Base-by-base conservation (phyloP, 306 rosid species). In the Lupinus albus region DNA sequence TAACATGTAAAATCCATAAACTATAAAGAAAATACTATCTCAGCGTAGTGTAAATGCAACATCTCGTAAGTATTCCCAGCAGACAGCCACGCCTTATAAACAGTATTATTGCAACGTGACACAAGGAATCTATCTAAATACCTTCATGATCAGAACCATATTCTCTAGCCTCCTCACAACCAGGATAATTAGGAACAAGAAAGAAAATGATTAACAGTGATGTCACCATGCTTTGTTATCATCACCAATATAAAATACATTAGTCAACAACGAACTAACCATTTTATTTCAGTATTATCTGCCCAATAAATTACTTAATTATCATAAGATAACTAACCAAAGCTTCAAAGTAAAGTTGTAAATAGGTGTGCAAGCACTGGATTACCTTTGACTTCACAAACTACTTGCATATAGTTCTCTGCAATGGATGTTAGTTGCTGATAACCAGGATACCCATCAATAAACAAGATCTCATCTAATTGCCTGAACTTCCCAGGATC, bases 401-500 rank as follows among this genome's bases (percentile, higher is more conserved):
- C 94, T 67, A 90, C 64, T 88, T 80, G 97, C 97, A 93, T 86
- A 56, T 80, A 82, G 67, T 78, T 81, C 82, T 90, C 96, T 1
- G 82, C 91, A 18, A 81, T 46, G 55, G 90, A 81, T 68, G 81
- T 25, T 49, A 93, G 76, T 17, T 82, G 91, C 68, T 80, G 91
- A 83, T 93, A 93, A 46, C 78, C 96, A n/a, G 97, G 97, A 79
- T 80, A 93, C 6, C 91, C 88, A 61, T 82, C 86, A 74, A 93
- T 59, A 54, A 82, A 86, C 78, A 86, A 71, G 8, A 93, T 88
- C 77, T 89, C 97, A 74, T 93, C 97, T 76, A 93, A 60, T 25
- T 82, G 97, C 81, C 98, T 86, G 85, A 89, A 89, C 71, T 86
- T 93, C 71, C 98, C 97, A 14, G 61, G 82, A 82, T 89, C 91